Conservation (phyloP, 352 stramenopile species). For the Pythium brassicae region DNA sequence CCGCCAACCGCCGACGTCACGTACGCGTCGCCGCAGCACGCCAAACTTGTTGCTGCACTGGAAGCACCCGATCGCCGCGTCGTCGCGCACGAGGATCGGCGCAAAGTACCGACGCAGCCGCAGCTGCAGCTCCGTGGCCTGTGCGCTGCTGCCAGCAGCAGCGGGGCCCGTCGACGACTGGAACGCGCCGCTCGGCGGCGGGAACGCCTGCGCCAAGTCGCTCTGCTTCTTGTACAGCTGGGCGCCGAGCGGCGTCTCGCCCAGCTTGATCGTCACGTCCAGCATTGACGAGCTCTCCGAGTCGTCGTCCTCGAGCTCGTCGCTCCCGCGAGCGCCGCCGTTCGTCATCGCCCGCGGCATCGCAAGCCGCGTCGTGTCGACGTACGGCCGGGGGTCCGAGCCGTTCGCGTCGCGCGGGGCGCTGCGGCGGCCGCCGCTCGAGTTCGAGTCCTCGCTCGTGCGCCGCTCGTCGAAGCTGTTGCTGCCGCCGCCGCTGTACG, state of each 20-base stretch:
- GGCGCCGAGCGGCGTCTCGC: not conserved
- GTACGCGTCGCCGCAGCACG: slow-evolving; percentile 63
- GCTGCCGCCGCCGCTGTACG: not conserved
- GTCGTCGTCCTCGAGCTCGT: not conserved
- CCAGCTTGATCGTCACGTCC: slow-evolving; percentile 7
- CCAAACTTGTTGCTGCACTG: slow-evolving; percentile 74
- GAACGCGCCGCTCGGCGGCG: slow-evolving; percentile 3
- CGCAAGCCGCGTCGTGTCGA: not conserved
- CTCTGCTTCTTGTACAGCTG: slow-evolving; percentile 18
- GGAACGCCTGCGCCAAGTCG: slow-evolving; percentile 16
- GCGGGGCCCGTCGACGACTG: slow-evolving; percentile 14
- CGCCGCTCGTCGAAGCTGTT: slow-evolving; percentile 3
- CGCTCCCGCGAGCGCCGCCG: not conserved
- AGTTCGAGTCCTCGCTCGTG: slow-evolving; percentile 12
- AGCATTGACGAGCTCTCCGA: not conserved
- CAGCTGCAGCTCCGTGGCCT: slow-evolving; percentile 25
- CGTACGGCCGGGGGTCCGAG: not conserved
- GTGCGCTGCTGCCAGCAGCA: slow-evolving; percentile 14
- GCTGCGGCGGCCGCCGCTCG: slow-evolving; percentile 3
- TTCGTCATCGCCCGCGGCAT: too few species aligned
- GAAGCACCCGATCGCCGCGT: slow-evolving; percentile 40
- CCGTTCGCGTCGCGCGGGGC: slow-evolving; percentile 1
- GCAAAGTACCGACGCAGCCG: slow-evolving; percentile 55
- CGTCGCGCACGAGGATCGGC: slow-evolving; percentile 43
- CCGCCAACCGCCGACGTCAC: too few species aligned